Evolutionary conservation across 169 alveolate species (phyloP).

Genomic region (Eimeria acervulina): DNA sequence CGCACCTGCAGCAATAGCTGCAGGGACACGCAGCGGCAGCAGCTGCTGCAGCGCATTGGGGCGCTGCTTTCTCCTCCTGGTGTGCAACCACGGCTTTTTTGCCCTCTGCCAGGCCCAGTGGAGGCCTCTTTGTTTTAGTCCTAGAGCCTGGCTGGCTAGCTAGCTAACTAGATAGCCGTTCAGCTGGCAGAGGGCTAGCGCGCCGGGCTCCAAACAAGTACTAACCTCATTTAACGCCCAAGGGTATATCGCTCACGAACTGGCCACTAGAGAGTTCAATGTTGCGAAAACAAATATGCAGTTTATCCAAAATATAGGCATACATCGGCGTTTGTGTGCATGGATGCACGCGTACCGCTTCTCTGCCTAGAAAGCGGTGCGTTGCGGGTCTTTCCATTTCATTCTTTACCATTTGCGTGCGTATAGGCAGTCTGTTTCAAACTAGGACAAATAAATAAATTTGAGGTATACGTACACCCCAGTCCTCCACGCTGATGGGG

Average conservation of each 20-base stretch:
- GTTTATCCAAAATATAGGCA: too few species aligned
- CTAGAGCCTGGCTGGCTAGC: conserved; percentile 1
- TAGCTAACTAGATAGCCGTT: neutral
- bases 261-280: neutral
- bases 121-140: conserved; percentile 11
- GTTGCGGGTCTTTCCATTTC: neutral
- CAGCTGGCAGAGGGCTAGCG: neutral
- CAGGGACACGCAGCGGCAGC: neutral
- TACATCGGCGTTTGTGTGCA: too few species aligned
- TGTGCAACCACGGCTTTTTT: neutral
- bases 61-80: neutral
- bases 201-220: neutral
- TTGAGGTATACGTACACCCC: neutral
- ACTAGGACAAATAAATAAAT: neutral
- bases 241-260: neutral
- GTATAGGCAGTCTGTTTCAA: neutral
- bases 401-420: neutral
- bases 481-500: neutral
- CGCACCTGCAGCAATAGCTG: neutral
- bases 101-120: neutral
- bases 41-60: too few species aligned
- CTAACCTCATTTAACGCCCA: neutral
- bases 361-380: neutral
- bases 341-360: neutral
- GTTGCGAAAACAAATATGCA: neutral